Evolutionary conservation across 2,329 filamentous ascomycete species (phyloP).

Genomic region (Microdochium nivale): DNA sequence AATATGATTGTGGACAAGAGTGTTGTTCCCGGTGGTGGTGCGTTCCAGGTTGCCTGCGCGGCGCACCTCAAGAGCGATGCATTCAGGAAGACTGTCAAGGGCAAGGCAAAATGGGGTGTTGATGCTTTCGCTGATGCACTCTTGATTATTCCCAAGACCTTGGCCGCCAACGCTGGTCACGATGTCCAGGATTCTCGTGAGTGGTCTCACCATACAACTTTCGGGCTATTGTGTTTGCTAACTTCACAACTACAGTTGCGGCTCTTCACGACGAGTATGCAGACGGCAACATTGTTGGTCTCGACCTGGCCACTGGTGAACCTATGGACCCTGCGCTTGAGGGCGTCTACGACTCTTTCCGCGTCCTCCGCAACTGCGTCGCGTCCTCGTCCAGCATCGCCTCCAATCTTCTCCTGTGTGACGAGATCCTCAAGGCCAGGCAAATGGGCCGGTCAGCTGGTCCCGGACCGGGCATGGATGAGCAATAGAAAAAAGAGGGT

Average conservation of each 20-base stretch:
- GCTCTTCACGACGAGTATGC: conserved; percentile 75
- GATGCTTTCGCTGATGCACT: conserved; percentile 91
- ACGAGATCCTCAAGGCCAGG: conserved; percentile 93
- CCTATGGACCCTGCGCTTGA: conserved; percentile 92
- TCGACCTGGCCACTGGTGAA: conserved; percentile 79
- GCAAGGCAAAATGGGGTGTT: conserved; percentile 95
- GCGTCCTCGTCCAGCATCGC: conserved; percentile 93
- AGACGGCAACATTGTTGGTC: conserved; percentile 77
- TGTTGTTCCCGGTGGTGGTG: conserved; percentile 88
- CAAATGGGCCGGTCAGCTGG: conserved; percentile 73
- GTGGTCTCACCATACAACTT: conserved; percentile 23
- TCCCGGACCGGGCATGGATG: conserved; percentile 57
- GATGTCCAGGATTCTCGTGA: conserved; percentile 92
- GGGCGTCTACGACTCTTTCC: conserved; percentile 93
- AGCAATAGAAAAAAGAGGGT: conserved; percentile 29
- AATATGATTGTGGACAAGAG: conserved; percentile 99
- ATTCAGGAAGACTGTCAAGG: conserved; percentile 87
- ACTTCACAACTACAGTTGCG: conserved; percentile 51
- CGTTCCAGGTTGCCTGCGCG: conserved; percentile 92
- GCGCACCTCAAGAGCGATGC: conserved; percentile 78
- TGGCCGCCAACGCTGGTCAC: conserved; percentile 91
- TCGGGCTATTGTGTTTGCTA: not conserved
- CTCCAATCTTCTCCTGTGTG: conserved; percentile 87
- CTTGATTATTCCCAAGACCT: conserved; percentile 91
- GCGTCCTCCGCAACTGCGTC: conserved; percentile 86